Percentiles rank a stretch among this genome's conserved stretches.
phyloP scores from a whole-genome alignment of 139 green algal species.

The Spirogloea muscicola region DNA sequence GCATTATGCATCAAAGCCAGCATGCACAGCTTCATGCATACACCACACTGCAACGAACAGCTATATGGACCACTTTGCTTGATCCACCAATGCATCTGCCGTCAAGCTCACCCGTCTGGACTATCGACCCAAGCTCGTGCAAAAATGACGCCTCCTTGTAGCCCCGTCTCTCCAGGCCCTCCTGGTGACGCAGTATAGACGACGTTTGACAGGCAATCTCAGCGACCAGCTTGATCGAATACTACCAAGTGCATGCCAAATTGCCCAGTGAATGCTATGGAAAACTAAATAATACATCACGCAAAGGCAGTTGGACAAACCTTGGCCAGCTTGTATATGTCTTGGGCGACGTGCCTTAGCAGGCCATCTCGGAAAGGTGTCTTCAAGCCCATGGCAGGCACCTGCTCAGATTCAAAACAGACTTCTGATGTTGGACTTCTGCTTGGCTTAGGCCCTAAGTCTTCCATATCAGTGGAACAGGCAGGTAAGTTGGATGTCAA shows the following conservation, averaged over 20 bases:
- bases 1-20: neutral
- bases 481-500: too few species aligned
- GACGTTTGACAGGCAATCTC: too few species aligned
- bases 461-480: too few species aligned
- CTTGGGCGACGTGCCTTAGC: constrained; percentile 72
- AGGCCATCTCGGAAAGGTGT: constrained; percentile 85
- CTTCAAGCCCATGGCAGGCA: constrained; percentile 60
- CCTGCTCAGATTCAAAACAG: too few species aligned
- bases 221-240: too few species aligned
- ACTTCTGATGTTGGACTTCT: too few species aligned
- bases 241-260: too few species aligned
- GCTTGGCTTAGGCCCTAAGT: too few species aligned
- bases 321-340: constrained; percentile 66
- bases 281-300: neutral
- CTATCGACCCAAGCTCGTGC: constrained; percentile 62
- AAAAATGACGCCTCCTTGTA: constrained; percentile 79
- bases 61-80: neutral
- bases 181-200: too few species aligned
- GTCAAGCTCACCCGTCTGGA: constrained; percentile 47
- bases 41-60: neutral
- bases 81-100: neutral
- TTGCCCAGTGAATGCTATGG: too few species aligned
- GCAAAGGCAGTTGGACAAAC: constrained; percentile 9
- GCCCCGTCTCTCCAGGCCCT: constrained; percentile 75
- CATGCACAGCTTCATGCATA: neutral